These are phyloP conservation scores for Thermochaetoides dissita DNA, from an alignment of 2,329 filamentous ascomycete genomes.

Conservation along the genomic window DNA sequence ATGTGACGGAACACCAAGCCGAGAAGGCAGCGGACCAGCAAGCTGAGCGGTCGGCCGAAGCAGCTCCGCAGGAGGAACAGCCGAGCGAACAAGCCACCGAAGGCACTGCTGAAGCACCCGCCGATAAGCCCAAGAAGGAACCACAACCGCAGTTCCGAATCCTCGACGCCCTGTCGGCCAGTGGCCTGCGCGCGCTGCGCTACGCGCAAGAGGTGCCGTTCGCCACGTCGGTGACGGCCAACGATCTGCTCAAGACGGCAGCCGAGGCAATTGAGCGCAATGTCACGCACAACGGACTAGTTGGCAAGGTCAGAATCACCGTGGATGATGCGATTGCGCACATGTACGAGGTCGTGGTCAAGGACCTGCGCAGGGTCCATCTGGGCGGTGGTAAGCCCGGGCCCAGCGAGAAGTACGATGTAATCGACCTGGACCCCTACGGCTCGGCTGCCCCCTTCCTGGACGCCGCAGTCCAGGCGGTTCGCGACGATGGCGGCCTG, in stretches of 20 bases:
- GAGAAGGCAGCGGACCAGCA: constrained; percentile 6
- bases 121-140: constrained; percentile 6
- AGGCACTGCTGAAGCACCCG: background rate
- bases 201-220: constrained; percentile 88
- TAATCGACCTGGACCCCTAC: constrained; percentile 93
- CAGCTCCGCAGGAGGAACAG: background rate
- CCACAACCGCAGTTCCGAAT: constrained; percentile 54
- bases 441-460: constrained; percentile 87
- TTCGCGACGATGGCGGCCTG: constrained; percentile 72
- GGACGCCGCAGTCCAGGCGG: constrained; percentile 74
- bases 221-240: constrained; percentile 68
- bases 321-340: constrained; percentile 75
- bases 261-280: constrained; percentile 73
- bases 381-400: constrained; percentile 23
- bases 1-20: constrained; percentile 4
- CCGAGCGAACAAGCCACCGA: constrained; percentile 1
- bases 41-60: background rate
- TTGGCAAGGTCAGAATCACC: constrained; percentile 55
- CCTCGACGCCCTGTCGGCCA: constrained; percentile 86
- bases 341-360: constrained; percentile 66
- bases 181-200: constrained; percentile 75
- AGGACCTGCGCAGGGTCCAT: constrained; percentile 31
- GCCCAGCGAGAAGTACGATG: constrained; percentile 56
- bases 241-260: constrained; percentile 70
- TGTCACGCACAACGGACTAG: constrained; percentile 65